Evolutionary conservation across 306 rosid genomes (phyloP), one percentile per base, ranked within the genome.

Genomic region (Vigna reflexopilosa): DNA sequence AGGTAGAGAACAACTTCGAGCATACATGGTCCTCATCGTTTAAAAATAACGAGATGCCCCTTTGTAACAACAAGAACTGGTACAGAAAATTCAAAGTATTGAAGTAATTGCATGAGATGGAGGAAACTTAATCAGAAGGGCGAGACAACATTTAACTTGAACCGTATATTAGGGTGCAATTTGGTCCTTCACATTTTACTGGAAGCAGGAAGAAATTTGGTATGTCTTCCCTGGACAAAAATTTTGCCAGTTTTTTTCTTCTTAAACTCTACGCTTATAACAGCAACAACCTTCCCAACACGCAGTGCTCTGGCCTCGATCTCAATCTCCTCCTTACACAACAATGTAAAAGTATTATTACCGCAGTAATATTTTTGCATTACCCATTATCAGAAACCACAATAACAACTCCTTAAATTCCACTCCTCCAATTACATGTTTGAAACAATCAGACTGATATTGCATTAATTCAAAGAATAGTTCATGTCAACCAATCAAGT

Each of bases 221-320:
- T 91, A 81, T 89, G 98, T 55, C 94, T 94, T 2, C 96, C 96
- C 78, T 89, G 96, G 2, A 94, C 98, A 52, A 93, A 76, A 70
- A 93, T 65, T 80, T 91, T 93, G 50, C 96, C 91, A 0, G 90
- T 89, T 58, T 75, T 67, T 74, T 90, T 93, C 83, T 88, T 93
- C 84, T 88, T 87, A 40, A 93, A 81, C 87, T 90, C 93, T 13
- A 93, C 94, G 14, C 88, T 93, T 8, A 81, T 79, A 16, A 89
- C 93, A 22, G 87, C 96, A 30, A 93, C 58, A 52, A 80, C 76
- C 71, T 89, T 90, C 19, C 96, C 98, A 42, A 93, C 80, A 42
- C 96, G 90, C 36, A 93, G 75, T 54, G 77, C 79, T 83, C 63
- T 89, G 34, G 86, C 86, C 51, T 92, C 93, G 1, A 93, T 80